A percentile compares a stretch with the other conserved stretches of the same genome.
Conservation (phyloP, 2,329 filamentous ascomycete species). For the Monosporascus sp. region DNA sequence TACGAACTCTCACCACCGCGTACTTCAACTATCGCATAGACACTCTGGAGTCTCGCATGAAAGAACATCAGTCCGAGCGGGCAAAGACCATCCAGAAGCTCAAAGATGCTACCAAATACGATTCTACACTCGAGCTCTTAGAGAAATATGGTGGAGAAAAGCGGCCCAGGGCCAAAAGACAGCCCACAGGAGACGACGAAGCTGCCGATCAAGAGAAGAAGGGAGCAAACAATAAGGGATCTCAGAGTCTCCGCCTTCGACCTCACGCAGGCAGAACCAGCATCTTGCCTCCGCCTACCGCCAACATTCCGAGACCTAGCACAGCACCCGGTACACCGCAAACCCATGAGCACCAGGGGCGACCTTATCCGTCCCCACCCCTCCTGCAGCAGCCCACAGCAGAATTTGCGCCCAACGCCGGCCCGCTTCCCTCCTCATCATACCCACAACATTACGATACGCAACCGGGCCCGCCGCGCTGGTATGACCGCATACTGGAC, state of each 20-base stretch:
- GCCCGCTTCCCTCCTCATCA: conserved; percentile 26
- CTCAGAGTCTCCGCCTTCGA: conserved; percentile 16
- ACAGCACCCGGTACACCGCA: conserved; percentile 25
- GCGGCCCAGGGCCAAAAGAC: conserved; percentile 28
- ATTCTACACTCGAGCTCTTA: conserved; percentile 86
- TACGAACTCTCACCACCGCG: conserved; percentile 60
- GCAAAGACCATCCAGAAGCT: conserved; percentile 87
- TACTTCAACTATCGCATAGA: conserved; percentile 82
- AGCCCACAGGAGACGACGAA: conserved; percentile 15
- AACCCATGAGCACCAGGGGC: conserved; percentile 9
- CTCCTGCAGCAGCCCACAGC: conserved; percentile 40
- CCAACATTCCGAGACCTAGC: conserved; percentile 51
- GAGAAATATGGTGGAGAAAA: conserved; percentile 82
- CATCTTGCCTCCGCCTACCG: conserved; percentile 56
- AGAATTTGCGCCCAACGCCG: conserved; percentile 74
- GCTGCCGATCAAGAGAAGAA: conserved; percentile 16
- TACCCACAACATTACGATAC: conserved; percentile 27
- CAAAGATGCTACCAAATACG: conserved; percentile 92
- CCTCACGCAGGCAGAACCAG: conserved; percentile 36
- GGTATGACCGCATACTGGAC: conserved; percentile 94
- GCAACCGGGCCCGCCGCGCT: conserved; percentile 48
- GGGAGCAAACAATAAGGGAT: conserved; percentile 23
- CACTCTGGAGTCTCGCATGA: conserved; percentile 62
- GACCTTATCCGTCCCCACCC: conserved; percentile 17
- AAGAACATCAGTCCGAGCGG: conserved; percentile 72